These are phyloP conservation scores for Clohesyomyces aquaticus DNA, from an alignment of 495 filamentous ascomycete genomes.

Conservation along the genomic window DNA sequence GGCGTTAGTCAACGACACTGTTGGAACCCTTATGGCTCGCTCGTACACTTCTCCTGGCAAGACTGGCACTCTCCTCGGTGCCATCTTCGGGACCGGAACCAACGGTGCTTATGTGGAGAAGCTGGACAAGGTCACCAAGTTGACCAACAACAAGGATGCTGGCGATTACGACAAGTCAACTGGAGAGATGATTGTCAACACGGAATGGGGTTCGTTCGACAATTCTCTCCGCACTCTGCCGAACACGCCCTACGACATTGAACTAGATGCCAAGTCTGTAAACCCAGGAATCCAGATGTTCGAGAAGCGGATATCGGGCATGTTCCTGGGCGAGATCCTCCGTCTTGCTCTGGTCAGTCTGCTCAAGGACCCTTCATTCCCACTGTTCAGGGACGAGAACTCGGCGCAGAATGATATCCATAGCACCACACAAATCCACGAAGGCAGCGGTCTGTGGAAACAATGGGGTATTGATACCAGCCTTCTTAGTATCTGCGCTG, in stretches of 20 bases:
- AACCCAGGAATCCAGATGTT: constrained; percentile 99
- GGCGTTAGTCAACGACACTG: constrained; percentile 95
- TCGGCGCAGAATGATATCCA: constrained; percentile 65
- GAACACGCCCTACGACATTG: constrained; percentile 78
- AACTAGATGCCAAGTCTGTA: constrained; percentile 75
- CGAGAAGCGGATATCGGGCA: constrained; percentile 96
- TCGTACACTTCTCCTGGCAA: constrained; percentile 92
- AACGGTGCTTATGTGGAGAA: constrained; percentile 93
- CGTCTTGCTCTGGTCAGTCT: constrained; percentile 69
- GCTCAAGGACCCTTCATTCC: constrained; percentile 60
- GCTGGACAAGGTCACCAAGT: constrained; percentile 68
- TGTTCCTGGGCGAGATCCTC: constrained; percentile 96
- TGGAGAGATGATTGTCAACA: constrained; percentile 96
- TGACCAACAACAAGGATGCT: constrained; percentile 55
- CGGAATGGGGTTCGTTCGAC: constrained; percentile 98
- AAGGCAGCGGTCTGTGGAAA: constrained; percentile 67
- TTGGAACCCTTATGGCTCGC: constrained; percentile 95
- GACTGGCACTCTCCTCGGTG: constrained; percentile 82
- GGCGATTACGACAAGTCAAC: constrained; percentile 74
- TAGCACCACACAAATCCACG: constrained; percentile 68
- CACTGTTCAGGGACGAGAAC: constrained; percentile 71
- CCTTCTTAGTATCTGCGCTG: constrained; percentile 78
- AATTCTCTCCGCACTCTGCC: constrained; percentile 87
- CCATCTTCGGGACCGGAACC: constrained; percentile 93
- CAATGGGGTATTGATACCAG: constrained; percentile 91